Evolutionary conservation across 1,284 basidiomycete species (phyloP).

Genomic region (Cutaneotrichosporon sp.): DNA sequence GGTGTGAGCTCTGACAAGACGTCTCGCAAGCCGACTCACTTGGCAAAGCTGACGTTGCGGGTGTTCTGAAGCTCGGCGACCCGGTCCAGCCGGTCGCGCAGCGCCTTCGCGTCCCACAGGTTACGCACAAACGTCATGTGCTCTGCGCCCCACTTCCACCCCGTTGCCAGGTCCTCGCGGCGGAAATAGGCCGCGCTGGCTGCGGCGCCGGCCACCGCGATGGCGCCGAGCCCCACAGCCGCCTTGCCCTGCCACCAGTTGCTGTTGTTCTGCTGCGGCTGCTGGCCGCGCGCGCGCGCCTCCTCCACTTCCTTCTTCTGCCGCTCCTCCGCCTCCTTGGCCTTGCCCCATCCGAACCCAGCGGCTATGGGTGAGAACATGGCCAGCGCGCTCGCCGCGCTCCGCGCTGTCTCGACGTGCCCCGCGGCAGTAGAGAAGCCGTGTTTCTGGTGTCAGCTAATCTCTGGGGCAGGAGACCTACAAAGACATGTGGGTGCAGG

Average conservation of each 20-base stretch:
- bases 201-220: constrained; percentile 74
- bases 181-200: constrained; percentile 81
- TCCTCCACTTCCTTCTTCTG: not conserved
- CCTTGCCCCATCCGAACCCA: constrained; percentile 50
- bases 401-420: constrained; percentile 68
- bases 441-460: constrained; percentile 60
- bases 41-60: constrained; percentile 64
- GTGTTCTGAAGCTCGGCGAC: constrained; percentile 63
- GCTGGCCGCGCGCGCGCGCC: not conserved
- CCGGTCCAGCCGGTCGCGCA: constrained; percentile 65
- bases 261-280: constrained; percentile 1
- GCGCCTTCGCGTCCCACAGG: constrained; percentile 75
- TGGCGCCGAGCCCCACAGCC: constrained; percentile 59
- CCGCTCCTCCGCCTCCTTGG: constrained; percentile 15
- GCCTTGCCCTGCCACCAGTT: constrained; percentile 31
- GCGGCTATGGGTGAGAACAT: constrained; percentile 60
- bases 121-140: constrained; percentile 89
- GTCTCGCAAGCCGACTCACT: constrained; percentile 67
- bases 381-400: constrained; percentile 57
- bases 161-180: constrained; percentile 65
- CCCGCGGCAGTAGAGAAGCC: constrained; percentile 72
- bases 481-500: constrained; percentile 66
- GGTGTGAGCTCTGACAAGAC: too few species aligned
- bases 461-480: constrained; percentile 18
- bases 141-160: constrained; percentile 77